phyloP scores from a whole-genome alignment of 108 stramenopile species.

The Chaetoceros muelleri region DNA sequence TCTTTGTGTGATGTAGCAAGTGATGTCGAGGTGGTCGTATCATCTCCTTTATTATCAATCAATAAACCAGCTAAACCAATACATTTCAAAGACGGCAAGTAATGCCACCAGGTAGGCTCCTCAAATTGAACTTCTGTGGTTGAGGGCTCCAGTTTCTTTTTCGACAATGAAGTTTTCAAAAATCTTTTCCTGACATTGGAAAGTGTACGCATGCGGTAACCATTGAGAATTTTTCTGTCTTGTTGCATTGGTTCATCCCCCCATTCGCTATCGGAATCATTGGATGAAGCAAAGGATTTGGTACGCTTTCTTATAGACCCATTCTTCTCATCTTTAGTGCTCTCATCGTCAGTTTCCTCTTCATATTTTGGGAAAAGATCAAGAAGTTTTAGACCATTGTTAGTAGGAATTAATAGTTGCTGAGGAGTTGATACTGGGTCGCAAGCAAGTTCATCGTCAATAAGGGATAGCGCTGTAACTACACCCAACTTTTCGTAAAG shows the following conservation, averaged over 20 bases:
- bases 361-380: conserved; percentile 64
- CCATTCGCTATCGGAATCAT: conserved; percentile 18
- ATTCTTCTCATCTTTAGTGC: conserved; percentile 2
- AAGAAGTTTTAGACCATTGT: conserved; percentile 67
- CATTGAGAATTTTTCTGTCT: no score
- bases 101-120: conserved; percentile 84
- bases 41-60: conserved; percentile 33
- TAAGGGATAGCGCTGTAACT: conserved; percentile 61
- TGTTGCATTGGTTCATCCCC: background rate
- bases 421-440: conserved; percentile 72
- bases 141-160: conserved; percentile 10
- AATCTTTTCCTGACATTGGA: conserved; percentile 4
- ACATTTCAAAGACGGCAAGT: conserved; percentile 76
- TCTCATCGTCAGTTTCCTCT: conserved; percentile 28
- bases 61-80: conserved; percentile 71
- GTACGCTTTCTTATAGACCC: background rate
- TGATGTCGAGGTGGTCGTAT: no score
- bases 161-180: conserved; percentile 14
- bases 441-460: conserved; percentile 81
- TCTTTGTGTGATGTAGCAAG: no score
- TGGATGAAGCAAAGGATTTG: conserved; percentile 1
- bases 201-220: no score
- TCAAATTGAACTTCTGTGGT: conserved; percentile 91
- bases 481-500: conserved; percentile 71
- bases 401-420: conserved; percentile 79